Base-by-base conservation (phyloP, 306 rosid species). In the Pterocarpus santalinus region DNA sequence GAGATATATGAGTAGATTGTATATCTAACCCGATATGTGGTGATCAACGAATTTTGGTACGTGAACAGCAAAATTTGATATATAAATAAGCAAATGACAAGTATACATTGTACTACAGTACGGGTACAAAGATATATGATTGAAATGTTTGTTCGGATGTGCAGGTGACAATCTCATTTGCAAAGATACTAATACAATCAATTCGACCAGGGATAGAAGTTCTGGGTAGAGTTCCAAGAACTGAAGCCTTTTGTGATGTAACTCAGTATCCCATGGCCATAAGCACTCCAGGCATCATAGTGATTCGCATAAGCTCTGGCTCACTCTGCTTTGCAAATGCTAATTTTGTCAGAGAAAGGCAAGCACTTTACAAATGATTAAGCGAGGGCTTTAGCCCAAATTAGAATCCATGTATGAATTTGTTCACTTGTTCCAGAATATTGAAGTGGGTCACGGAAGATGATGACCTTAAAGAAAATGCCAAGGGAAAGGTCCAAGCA, bases 241-340 rank as follows among this genome's bases (percentile, higher is more conserved):
- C 94, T 47, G 88, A 94, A 52, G 80, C 86, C 41, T 94, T 89
- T 32, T 90, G 97, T 60, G 91, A 89, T 76, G 90, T 88, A 9
- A 86, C 70, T 47, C 94, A 91, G 87, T 94, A 90, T 61, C 97
- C 98, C 1, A 90, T 90, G 97, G 97, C 95, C 80, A 76, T 80
- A 11, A 85, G 84, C 86, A 83, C 86, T 64, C 90, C 90, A 17
- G 94, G 93, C 76, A 82, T 94, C 82, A 41, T 82, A 79, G 85
- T 85, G 15, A 83, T 94, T 78, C 90, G 98, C 68, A 85, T 90
- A 44, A 88, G 89, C 76, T 89, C 97, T 33, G 87, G 86, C 60
- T 86, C 92, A 56, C 90, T 94, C 77, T 94, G 98, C 81, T 94
- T 94, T 64, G 95, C 95, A 10, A 94, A 94, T 81, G 95, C 98